phyloP scores from a whole-genome alignment of 495 filamentous ascomycete species.

The Neurospora sp. region DNA sequence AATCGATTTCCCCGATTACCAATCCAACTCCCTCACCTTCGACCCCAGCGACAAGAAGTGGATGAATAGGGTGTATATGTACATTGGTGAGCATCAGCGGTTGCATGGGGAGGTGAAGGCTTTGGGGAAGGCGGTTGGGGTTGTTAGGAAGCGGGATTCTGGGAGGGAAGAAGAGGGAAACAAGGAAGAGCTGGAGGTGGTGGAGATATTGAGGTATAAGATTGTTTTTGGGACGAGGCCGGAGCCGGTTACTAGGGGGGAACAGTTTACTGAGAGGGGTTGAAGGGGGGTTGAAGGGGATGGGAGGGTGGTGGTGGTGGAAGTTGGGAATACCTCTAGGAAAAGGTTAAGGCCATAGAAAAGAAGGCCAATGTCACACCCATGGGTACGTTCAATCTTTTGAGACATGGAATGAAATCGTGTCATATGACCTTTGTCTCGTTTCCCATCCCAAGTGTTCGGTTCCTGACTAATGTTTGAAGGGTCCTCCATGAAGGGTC shows the following conservation, averaged over 20 bases:
- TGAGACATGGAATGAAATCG: too few species aligned
- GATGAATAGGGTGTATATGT: conserved; percentile 85
- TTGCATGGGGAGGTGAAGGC: conserved; percentile 87
- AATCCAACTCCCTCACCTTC: conserved; percentile 28
- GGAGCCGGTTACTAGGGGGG: conserved; percentile 56
- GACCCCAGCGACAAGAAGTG: conserved; percentile 46
- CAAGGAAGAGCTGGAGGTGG: conserved; percentile 45
- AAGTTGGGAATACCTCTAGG: background rate
- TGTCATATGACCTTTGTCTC: conserved; percentile 5
- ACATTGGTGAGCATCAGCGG: conserved; percentile 81
- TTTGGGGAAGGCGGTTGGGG: conserved; percentile 61
- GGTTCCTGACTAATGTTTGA: conserved; percentile 11
- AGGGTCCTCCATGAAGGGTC: conserved; percentile 5
- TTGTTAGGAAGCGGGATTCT: conserved; percentile 40
- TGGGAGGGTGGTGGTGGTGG: background rate
- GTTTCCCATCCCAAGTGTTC: background rate
- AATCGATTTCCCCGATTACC: conserved; percentile 69
- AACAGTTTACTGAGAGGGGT: background rate
- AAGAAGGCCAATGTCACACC: too few species aligned
- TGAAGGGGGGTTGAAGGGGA: background rate
- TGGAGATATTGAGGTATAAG: conserved; percentile 84
- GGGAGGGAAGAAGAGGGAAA: conserved; percentile 4
- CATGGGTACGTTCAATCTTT: too few species aligned
- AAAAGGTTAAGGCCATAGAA: too few species aligned
- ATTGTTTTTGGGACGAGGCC: conserved; percentile 77